Evolutionary conservation across 345 rosid species (phyloP), one percentile per base, ranked within the genome.

Genomic region (Raphanus sativus): DNA sequence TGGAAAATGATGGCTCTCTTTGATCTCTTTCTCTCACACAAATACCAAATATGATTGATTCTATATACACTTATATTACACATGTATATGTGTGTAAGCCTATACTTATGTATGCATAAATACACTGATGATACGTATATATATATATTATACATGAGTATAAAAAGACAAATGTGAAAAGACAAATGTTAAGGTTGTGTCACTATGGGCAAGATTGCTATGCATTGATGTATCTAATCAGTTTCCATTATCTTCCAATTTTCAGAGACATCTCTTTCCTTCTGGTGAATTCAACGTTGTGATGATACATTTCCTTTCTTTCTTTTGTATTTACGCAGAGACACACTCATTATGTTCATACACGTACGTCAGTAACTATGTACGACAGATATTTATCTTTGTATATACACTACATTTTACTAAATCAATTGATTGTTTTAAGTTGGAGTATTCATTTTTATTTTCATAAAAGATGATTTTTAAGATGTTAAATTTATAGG

Each of bases 131-230:
- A 48, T 60, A 50, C 50, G 45, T 13, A 66, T 28, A 15, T 62
- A 16, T 52, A 10, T 56, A 17, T 33, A 3, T 24, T 33, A 3
- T 24, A 6, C 15, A 34, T 55, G 62, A 71, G 77, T 25, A 72
- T 84, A 81, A 74, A 83, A 75, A 83, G 94, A 90, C 97, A 86
- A 87, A 89, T 76, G 84, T 90, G 93, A 88, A 90, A 87, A 88
- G 97, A 94, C 98, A 91, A 90, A 88, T 82, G 83, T 94, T 88
- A 91, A 91, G 98, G 96, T 89, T 90, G 81, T 85, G 93, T 91
- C 92, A 90, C 87, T 62, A 86, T 86, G 87, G 77, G 77, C 87
- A 73, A 56, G 68, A 71, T 81, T 73, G 80, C 80, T 71, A 77
- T 80, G 71, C 38, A 13, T 60, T 75, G 77, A 71, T 71, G 80